Evolutionary conservation across 2,329 filamentous ascomycete species (phyloP).

Genomic region (Ophiostoma sp.): DNA sequence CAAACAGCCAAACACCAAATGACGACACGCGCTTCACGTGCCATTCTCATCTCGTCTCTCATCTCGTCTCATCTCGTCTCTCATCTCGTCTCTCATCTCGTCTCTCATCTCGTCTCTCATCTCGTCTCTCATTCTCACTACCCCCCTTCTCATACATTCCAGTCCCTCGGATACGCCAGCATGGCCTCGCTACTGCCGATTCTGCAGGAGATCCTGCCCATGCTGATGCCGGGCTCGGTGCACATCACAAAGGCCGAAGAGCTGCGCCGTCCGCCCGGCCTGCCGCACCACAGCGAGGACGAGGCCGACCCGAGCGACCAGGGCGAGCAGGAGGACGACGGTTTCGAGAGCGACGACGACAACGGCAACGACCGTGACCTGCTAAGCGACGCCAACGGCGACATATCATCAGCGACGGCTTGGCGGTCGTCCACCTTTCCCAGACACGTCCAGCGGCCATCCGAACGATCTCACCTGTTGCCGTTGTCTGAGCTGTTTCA

Average conservation of each 20-base stretch:
- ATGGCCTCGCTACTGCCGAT: conserved; percentile 53
- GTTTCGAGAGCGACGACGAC: not conserved
- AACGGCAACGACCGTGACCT: not conserved
- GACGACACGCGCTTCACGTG: conserved; percentile 13
- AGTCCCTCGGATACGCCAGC: not conserved
- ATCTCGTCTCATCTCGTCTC: not conserved
- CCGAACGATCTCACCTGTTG: not conserved
- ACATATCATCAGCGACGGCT: not conserved
- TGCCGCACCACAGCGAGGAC: conserved; percentile 9
- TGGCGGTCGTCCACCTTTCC: not conserved
- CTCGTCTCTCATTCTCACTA: no score
- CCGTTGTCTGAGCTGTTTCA: not conserved
- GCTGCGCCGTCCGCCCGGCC: conserved; percentile 9
- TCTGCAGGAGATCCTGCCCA: conserved; percentile 53
- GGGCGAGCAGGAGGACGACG: conserved; percentile 31
- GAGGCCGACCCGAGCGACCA: conserved; percentile 35
- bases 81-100: not conserved
- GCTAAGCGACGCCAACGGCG: not conserved
- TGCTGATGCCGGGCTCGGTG: conserved; percentile 55
- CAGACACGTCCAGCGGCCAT: not conserved
- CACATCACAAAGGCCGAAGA: conserved; percentile 47
- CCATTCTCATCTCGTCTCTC: not conserved
- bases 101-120: not conserved
- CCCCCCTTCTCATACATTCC: not conserved
- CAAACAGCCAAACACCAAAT: not conserved